phyloP scores from a whole-genome alignment of 352 stramenopile species.

The Globisporangium middletonii region DNA sequence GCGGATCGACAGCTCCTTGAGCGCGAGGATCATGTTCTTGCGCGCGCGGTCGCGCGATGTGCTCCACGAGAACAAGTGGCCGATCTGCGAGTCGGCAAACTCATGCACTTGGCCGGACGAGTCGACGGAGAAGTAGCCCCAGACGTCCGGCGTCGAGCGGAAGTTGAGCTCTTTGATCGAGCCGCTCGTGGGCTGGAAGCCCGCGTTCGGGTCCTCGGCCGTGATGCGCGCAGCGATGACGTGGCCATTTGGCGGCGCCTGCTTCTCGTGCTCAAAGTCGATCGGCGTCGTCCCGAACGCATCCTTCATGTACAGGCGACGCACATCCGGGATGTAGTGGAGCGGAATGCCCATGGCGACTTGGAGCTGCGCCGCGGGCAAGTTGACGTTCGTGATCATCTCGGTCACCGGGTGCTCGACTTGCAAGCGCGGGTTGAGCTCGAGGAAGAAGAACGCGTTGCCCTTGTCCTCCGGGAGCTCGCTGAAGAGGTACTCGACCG shows the following conservation, averaged over 20 bases:
- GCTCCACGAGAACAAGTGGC: constrained; percentile 98
- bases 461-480: constrained; percentile 88
- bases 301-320: constrained; percentile 95
- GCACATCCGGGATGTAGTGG: constrained; percentile 97
- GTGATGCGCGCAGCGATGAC: constrained; percentile 99
- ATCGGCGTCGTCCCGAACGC: constrained; percentile 91
- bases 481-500: constrained; percentile 99
- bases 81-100: constrained; percentile 99
- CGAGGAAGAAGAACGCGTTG: constrained; percentile 98
- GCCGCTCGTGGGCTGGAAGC: constrained; percentile 98
- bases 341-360: constrained; percentile 99
- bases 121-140: constrained; percentile 99
- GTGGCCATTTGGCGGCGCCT: constrained; percentile 87
- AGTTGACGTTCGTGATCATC: constrained; percentile 98
- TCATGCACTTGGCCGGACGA: constrained; percentile 98
- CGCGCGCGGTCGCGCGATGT: constrained; percentile 93
- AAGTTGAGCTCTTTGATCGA: constrained; percentile 99
- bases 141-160: constrained; percentile 97
- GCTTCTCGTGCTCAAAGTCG: constrained; percentile 92
- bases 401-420: constrained; percentile 99
- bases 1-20: constrained; percentile 99
- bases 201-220: constrained; percentile 98
- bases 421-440: constrained; percentile 99
- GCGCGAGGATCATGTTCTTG: constrained; percentile 97
- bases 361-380: constrained; percentile 96